Evolutionary conservation across 352 stramenopile genomes (phyloP).

Genomic region (Peronosclerospora sorghi): DNA sequence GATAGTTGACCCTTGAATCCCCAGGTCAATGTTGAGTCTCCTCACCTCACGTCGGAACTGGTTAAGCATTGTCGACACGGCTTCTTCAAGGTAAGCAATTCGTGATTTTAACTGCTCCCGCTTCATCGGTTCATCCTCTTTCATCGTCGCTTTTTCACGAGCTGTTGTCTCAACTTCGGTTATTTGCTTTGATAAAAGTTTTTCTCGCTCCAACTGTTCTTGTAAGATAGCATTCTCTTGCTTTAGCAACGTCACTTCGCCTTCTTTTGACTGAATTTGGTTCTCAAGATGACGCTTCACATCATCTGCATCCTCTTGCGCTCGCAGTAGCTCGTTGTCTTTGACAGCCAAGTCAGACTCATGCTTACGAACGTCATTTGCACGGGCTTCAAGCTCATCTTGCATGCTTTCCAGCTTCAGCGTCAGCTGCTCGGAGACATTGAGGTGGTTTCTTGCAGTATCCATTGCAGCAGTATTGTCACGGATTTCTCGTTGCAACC

Average conservation of each 20-base stretch:
- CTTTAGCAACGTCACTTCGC: conserved; percentile 17
- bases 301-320: conserved; percentile 7
- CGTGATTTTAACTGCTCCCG: conserved; percentile 26
- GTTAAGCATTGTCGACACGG: conserved; percentile 22
- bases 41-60: conserved; percentile 34
- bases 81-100: conserved; percentile 26
- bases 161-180: conserved; percentile 6
- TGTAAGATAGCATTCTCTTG: conserved; percentile 19
- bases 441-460: conserved; percentile 20
- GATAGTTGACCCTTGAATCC: conserved; percentile 2
- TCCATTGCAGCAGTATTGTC: conserved; percentile 37
- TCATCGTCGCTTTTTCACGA: conserved; percentile 8
- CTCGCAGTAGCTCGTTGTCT: conserved; percentile 14
- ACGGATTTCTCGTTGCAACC: conserved; percentile 26
- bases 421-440: conserved; percentile 34
- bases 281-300: conserved; percentile 15
- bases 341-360: conserved; percentile 24
- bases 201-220: conserved; percentile 18
- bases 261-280: conserved; percentile 16
- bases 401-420: conserved; percentile 33
- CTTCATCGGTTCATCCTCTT: conserved; percentile 20
- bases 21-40: conserved; percentile 28
- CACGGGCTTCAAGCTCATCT: conserved; percentile 21
- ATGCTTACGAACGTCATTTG: conserved; percentile 19
- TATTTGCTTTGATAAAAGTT: conserved; percentile 12